A percentile compares a stretch with the other conserved stretches of the same genome.
These are phyloP conservation scores for Amanita pallidorosea DNA, from an alignment of 768 basidiomycete genomes.

Conservation along the genomic window DNA sequence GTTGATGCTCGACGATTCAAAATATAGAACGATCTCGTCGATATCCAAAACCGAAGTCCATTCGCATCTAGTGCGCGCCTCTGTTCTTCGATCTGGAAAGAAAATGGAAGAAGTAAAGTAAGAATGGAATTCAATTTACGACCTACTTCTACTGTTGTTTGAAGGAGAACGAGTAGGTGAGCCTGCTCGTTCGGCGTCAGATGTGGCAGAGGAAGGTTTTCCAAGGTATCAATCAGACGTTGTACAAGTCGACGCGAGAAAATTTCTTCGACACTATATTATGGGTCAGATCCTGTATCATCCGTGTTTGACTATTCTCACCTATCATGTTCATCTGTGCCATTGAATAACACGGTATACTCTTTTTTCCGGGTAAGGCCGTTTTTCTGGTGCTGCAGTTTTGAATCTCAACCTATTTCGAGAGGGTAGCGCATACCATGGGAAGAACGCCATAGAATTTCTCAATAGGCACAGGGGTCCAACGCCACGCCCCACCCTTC, in stretches of 20 bases:
- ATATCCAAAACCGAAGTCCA: slow-evolving; percentile 87
- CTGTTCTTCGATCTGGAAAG: slow-evolving; percentile 73
- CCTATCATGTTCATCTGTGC: slow-evolving; percentile 31
- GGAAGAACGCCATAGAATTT: slow-evolving; percentile 28
- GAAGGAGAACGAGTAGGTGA: slow-evolving; percentile 73
- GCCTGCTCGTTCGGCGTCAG: slow-evolving; percentile 75
- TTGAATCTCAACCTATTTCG: background rate
- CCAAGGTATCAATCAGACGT: slow-evolving; percentile 53
- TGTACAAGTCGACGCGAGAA: slow-evolving; percentile 55
- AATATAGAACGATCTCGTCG: slow-evolving; percentile 87
- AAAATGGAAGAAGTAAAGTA: background rate
- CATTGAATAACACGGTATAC: slow-evolving; percentile 46
- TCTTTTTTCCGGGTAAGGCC: slow-evolving; percentile 8
- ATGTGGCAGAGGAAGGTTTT: slow-evolving; percentile 53
- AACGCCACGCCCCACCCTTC: slow-evolving; percentile 15
- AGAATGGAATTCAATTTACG: background rate
- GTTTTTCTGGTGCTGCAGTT: background rate
- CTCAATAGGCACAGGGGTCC: slow-evolving; percentile 47
- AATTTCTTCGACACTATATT: slow-evolving; percentile 17
- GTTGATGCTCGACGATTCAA: slow-evolving; percentile 50
- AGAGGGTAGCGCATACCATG: slow-evolving; percentile 6
- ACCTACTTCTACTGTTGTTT: slow-evolving; percentile 75
- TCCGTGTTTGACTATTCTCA: slow-evolving; percentile 17
- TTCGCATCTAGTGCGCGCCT: slow-evolving; percentile 85
- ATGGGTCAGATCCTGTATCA: background rate